These are phyloP conservation scores for Elymus sibiricus DNA, from an alignment of 176 grass and related monocot species.

Conservation along the genomic window DNA sequence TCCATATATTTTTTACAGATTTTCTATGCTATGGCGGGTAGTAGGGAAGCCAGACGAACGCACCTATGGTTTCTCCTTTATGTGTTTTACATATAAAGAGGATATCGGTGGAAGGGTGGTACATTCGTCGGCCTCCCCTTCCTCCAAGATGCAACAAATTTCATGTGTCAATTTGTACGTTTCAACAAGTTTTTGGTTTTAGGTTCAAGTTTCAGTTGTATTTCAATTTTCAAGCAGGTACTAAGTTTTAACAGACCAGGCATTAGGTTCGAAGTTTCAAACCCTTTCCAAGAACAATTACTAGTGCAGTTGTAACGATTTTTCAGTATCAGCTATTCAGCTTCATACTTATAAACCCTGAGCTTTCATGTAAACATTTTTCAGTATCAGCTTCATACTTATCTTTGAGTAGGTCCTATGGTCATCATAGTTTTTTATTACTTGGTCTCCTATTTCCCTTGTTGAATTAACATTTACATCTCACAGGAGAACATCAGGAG, in stretches of 20 bases:
- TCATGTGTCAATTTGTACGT: neutral
- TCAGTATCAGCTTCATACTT: neutral
- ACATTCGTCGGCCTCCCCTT: too few relatives aligned
- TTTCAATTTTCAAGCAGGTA: neutral
- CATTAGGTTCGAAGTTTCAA: neutral
- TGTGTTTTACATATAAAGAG: too few relatives aligned
- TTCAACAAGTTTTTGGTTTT: neutral
- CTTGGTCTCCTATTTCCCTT: neutral
- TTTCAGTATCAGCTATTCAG: neutral
- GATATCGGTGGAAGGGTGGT: too few relatives aligned
- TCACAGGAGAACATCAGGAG: constrained; percentile 87
- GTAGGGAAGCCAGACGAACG: too few relatives aligned
- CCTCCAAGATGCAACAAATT: too few relatives aligned
- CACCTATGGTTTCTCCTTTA: too few relatives aligned
- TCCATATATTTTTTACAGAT: neutral
- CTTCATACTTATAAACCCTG: neutral
- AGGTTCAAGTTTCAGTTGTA: neutral
- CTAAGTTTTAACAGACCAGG: neutral
- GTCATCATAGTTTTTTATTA: neutral
- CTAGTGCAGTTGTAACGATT: neutral
- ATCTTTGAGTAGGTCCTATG: neutral
- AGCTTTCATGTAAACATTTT: constrained; percentile 3
- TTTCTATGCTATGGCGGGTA: neutral
- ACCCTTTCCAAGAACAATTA: neutral
- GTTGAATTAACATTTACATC: constrained; percentile 14